Evolutionary conservation across 768 basidiomycete genomes (phyloP).

Genomic region (Termitomyces eurrhizus): DNA sequence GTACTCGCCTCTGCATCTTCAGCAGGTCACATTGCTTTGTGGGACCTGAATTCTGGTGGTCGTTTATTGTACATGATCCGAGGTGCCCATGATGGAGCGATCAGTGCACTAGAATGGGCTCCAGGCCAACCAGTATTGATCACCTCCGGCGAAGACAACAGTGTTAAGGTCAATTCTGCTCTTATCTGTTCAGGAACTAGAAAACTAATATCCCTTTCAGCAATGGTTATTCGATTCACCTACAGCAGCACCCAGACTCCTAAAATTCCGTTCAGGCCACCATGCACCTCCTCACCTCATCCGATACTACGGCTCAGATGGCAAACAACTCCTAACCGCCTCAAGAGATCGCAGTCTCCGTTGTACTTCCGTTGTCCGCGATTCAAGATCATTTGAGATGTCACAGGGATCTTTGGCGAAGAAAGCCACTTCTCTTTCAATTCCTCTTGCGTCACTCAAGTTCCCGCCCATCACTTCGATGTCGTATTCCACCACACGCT

Average conservation of each 20-base stretch:
- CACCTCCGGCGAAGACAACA: constrained; percentile 91
- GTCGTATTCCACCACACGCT: constrained; percentile 71
- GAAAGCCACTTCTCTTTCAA: constrained; percentile 74
- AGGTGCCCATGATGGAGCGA: constrained; percentile 84
- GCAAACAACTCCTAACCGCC: constrained; percentile 88
- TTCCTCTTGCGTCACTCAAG: constrained; percentile 79
- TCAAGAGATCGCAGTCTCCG: constrained; percentile 87
- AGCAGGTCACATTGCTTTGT: constrained; percentile 84
- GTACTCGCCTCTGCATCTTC: constrained; percentile 87
- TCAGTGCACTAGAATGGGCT: constrained; percentile 86
- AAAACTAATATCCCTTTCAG: constrained; percentile 33
- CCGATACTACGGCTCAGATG: constrained; percentile 95
- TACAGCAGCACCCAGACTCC: constrained; percentile 75
- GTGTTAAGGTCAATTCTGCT: constrained; percentile 68
- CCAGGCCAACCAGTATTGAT: constrained; percentile 89
- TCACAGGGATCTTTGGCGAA: constrained; percentile 89
- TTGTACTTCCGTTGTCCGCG: constrained; percentile 89
- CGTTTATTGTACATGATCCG: constrained; percentile 80
- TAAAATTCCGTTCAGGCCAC: constrained; percentile 93
- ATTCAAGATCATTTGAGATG: constrained; percentile 91
- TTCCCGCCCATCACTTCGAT: constrained; percentile 77
- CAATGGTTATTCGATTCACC: constrained; percentile 99
- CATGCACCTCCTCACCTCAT: constrained; percentile 88
- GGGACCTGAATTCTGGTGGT: constrained; percentile 86
- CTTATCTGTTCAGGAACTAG: not conserved